Evolutionary conservation across 768 basidiomycete species (phyloP), one percentile per base, ranked within the genome.

Genomic region (Candolleomyces efflorescens): DNA sequence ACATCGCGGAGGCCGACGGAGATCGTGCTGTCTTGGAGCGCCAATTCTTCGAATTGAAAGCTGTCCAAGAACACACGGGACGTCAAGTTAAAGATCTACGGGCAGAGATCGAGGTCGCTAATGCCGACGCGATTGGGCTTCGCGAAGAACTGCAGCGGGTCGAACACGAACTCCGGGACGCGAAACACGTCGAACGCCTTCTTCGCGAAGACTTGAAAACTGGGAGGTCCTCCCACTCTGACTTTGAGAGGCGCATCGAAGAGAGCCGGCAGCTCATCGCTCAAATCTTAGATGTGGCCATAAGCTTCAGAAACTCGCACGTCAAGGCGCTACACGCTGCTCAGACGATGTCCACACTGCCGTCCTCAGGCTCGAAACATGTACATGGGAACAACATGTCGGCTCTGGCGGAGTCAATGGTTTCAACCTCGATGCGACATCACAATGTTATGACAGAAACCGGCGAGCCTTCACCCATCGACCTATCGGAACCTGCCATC

Each of bases 11-110:
- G 70, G 91, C 94, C 13, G 93, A 97, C 65, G 91, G 94, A 1
- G 94, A 98, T 69, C 83, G 93, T 7, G 94, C 94, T 0, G 92
- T 96, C 13, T 76, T 97, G 47, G 94, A 97, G 71, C 86, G 94
- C 51, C 90, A 94, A 69, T 87, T 90, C 67, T 84, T 82, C 41
- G 90, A 91, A 67, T 73, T 91, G 38, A 80, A 82, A 62, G 83
- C 83, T 1, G 77, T 78, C 7, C 72, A 87, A 51, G 89, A 88
- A 55, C 77, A 80, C 57, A 75, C 79, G 13, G 81, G 84, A 54
- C 78, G 80, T 10, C 82, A 88, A 62, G 67, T 90, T 17, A 86
- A 85, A 65, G 85, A 89, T 39, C 73, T 84, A 11, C 77, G 76
- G 12, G 75, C 82, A 0, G 83, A 86, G 59, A 68, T 80, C 15